Percentiles rank a stretch among this genome's conserved stretches.
Evolutionary conservation across 2,329 filamentous ascomycete species (phyloP).

Genomic region (Diaporthe sp.): DNA sequence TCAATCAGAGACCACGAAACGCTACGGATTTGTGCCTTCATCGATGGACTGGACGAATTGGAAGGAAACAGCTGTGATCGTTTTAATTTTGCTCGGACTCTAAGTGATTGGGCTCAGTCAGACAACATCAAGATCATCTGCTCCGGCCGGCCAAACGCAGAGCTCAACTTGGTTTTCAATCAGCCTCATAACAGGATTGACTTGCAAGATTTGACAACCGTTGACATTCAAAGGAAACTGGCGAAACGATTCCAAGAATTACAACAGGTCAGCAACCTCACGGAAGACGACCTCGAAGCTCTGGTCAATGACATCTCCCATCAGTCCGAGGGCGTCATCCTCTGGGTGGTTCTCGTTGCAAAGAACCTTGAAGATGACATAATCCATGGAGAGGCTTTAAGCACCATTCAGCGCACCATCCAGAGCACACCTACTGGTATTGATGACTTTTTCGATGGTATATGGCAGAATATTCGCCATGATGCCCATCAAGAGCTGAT

Average conservation of each 20-base stretch:
- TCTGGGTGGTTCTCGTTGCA: background rate
- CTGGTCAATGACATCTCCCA: background rate
- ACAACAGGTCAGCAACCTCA: background rate
- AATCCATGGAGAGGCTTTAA: background rate
- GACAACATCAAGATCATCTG: conserved; percentile 4
- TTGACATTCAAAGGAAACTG: background rate
- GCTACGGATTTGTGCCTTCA: background rate
- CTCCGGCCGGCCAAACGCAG: background rate
- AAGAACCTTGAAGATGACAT: conserved; percentile 1
- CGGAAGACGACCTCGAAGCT: background rate
- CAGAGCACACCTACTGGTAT: background rate
- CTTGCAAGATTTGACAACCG: background rate
- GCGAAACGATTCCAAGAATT: too few species aligned
- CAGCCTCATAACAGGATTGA: background rate
- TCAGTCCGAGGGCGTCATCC: conserved; percentile 11
- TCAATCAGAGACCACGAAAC: background rate
- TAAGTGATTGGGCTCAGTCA: background rate
- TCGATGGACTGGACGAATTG: background rate
- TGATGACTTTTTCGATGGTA: background rate
- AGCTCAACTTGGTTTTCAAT: background rate
- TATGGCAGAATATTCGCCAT: background rate
- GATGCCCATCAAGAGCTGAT: background rate
- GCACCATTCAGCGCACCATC: background rate
- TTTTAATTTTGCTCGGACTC: background rate
- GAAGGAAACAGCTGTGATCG: background rate